Evolutionary conservation across 169 alveolate species (phyloP), one percentile per base, ranked within the genome.

Genomic region (Plasmodium gaboni): DNA sequence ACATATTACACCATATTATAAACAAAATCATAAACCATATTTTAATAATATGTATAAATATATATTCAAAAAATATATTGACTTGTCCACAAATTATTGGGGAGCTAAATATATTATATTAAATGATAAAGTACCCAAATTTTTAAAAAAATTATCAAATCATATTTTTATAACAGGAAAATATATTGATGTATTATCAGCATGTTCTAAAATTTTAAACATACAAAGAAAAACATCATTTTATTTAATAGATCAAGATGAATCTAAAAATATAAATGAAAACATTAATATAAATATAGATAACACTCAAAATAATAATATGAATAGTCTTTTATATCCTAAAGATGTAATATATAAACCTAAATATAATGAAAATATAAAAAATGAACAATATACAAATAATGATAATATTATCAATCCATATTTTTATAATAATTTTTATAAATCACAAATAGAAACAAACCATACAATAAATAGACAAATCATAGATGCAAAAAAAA

Each of bases 51-150:
- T 83, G 55, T 83, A 68, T 38, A 83, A 83, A 60, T 83, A 83
- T 42, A 83, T 83, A 46, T 83, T 67, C 46, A 83, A 83, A 68
- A 83, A 60, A 15, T 83, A 83, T 83, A 68, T 83, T 55, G 91
- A 83, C 50, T 55, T 83, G 38, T 83, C 91, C 8, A 83, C 91
- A 0, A 83, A 83, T 48, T 83, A 83, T 67, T 83, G 91, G 91
- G 91, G 91, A n/a, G 91, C 91, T 15, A 83, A 83, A 60, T 83
- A 68, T 68, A 63, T 83, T 48, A 44, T 83, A 50, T 44, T 83
- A 28, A 51, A 83, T 28, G 22, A 60, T 10, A 83, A 83, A 28
- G 91, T 83, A 32, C 91, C 91, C 2, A 19, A 46, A 17, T 83
- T 83, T 68, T 68, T 83, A 61, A 83, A 60, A 60, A 68, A 15